phyloP scores from a whole-genome alignment of 1,284 basidiomycete genomes.

The Testicularia cyperi region DNA sequence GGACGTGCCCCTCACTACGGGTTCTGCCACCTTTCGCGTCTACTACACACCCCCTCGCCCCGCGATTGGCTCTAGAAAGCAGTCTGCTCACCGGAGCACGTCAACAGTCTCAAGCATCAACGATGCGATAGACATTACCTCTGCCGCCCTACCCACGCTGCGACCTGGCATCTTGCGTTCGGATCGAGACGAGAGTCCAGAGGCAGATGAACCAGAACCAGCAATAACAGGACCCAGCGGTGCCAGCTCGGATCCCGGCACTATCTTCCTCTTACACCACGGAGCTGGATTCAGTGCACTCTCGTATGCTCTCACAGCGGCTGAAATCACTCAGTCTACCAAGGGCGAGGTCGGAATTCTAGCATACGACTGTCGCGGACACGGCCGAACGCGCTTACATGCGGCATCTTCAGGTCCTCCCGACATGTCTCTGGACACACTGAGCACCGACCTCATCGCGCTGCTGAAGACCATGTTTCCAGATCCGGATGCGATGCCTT shows the following conservation, averaged over 20 bases:
- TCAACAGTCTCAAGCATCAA: neutral
- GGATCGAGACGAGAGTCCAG: constrained; percentile 58
- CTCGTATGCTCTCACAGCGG: constrained; percentile 84
- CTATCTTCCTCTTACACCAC: constrained; percentile 86
- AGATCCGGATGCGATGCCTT: constrained; percentile 20
- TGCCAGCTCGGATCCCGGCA: constrained; percentile 58
- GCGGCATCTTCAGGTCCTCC: constrained; percentile 4
- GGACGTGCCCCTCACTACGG: constrained; percentile 24
- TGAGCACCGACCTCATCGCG: constrained; percentile 34
- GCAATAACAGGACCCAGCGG: neutral
- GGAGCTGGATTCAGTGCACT: constrained; percentile 88
- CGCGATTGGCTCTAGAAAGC: neutral
- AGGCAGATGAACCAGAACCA: constrained; percentile 60
- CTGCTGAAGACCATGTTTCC: constrained; percentile 43
- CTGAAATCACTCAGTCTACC: constrained; percentile 69
- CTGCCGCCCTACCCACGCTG: constrained; percentile 9
- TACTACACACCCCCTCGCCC: constrained; percentile 55
- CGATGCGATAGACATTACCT: constrained; percentile 4
- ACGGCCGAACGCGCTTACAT: constrained; percentile 65
- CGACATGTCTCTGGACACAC: constrained; percentile 48
- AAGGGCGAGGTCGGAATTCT: constrained; percentile 79
- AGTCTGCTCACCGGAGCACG: neutral
- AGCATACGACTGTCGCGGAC: constrained; percentile 79
- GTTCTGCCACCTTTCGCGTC: constrained; percentile 60
- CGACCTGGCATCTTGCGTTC: constrained; percentile 45